Evolutionary conservation across 768 basidiomycete genomes (phyloP).

Genomic region (Lactifluus piperatus): DNA sequence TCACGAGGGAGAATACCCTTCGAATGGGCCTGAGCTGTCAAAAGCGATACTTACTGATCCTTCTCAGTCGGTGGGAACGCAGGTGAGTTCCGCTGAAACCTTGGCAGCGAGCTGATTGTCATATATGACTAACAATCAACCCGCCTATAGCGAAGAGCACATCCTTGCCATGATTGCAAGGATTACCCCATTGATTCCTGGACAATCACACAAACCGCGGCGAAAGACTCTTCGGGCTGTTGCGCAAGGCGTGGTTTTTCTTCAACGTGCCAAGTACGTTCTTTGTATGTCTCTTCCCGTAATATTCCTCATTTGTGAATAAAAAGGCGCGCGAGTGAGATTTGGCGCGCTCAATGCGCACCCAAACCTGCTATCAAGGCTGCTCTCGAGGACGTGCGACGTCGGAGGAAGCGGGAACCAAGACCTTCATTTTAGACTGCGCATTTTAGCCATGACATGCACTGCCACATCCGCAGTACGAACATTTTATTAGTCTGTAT

Average conservation of each 20-base stretch:
- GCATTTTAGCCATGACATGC: neutral
- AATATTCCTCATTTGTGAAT: slow-evolving; percentile 10
- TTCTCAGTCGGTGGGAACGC: slow-evolving; percentile 63
- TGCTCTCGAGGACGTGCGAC: slow-evolving; percentile 64
- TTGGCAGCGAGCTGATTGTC: too few relatives aligned
- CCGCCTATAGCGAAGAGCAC: slow-evolving; percentile 48
- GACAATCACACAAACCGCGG: slow-evolving; percentile 32
- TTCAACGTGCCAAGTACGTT: slow-evolving; percentile 52
- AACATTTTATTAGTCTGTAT: neutral
- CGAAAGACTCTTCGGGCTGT: slow-evolving; percentile 47
- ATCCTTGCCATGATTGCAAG: slow-evolving; percentile 69
- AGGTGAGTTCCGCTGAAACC: slow-evolving; percentile 37
- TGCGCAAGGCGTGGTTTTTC: slow-evolving; percentile 53
- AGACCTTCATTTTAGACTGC: neutral
- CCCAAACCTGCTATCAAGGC: slow-evolving; percentile 52
- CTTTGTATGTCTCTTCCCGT: neutral
- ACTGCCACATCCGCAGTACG: too few relatives aligned
- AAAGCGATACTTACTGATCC: slow-evolving; percentile 75
- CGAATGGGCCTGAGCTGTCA: slow-evolving; percentile 73
- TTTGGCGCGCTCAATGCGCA: slow-evolving; percentile 55
- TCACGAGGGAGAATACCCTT: slow-evolving; percentile 75
- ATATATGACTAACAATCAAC: neutral
- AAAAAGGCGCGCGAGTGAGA: slow-evolving; percentile 47
- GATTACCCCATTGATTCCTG: slow-evolving; percentile 56
- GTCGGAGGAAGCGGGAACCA: slow-evolving; percentile 16